Evolutionary conservation across 495 filamentous ascomycete genomes (phyloP).

Genomic region (Podospora appendiculata): DNA sequence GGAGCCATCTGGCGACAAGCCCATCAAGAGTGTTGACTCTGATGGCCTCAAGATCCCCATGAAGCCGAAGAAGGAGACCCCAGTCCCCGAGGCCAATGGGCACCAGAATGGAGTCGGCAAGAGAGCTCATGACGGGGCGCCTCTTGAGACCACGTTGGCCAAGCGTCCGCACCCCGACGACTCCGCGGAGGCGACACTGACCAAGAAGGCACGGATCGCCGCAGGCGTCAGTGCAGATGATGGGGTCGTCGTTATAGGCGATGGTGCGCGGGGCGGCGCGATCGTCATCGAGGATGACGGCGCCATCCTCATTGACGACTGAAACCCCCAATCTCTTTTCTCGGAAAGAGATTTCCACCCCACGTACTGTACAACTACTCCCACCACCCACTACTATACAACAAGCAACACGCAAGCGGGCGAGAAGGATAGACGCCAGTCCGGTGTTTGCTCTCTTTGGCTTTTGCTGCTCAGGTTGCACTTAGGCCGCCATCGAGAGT

Average conservation of each 20-base stretch:
- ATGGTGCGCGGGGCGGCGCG: slow-evolving; percentile 48
- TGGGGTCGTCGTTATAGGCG: slow-evolving; percentile 43
- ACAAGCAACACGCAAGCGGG: neutral
- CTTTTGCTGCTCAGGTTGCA: slow-evolving; percentile 38
- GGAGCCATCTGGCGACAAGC: slow-evolving; percentile 27
- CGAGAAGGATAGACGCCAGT: neutral
- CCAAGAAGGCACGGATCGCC: slow-evolving; percentile 39
- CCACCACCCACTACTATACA: neutral
- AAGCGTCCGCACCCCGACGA: slow-evolving; percentile 32
- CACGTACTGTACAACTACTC: neutral
- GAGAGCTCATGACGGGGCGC: slow-evolving; percentile 6
- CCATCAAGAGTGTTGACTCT: slow-evolving; percentile 24
- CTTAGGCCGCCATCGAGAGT: slow-evolving; percentile 83
- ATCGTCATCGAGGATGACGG: slow-evolving; percentile 75
- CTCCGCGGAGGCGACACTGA: slow-evolving; percentile 6
- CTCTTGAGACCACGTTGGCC: slow-evolving; percentile 17
- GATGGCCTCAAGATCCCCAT: slow-evolving; percentile 36
- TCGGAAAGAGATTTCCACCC: neutral
- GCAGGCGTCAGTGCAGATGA: slow-evolving; percentile 18
- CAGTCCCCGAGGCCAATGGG: slow-evolving; percentile 25
- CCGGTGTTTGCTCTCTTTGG: neutral
- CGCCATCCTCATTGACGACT: slow-evolving; percentile 65
- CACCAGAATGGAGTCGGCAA: slow-evolving; percentile 20
- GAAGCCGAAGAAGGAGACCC: slow-evolving; percentile 17
- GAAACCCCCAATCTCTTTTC: neutral